Evolutionary conservation across 2,329 filamentous ascomycete species (phyloP), one percentile per base, ranked within the genome.

Genomic region (Sphaerostilbella broomeana): DNA sequence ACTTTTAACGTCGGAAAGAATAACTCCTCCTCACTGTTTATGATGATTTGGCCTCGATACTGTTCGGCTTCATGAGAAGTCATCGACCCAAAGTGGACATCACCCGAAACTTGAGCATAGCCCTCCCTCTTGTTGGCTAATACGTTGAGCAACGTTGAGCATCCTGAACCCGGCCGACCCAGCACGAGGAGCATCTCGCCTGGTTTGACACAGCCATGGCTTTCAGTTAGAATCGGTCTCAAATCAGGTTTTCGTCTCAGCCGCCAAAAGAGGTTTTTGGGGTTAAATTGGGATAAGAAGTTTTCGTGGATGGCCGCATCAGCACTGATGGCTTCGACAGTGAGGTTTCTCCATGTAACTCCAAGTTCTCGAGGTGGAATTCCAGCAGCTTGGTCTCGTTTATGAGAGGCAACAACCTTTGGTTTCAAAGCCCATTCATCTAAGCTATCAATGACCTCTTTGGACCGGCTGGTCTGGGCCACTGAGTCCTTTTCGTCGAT

Each of bases 151-250:
- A 87, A 67, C 0, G 81, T 82, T 0, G 81, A 84, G 55, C 83
- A 87, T 22, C 81, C 81, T 3, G 78, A 70, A 0, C 81, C 82
- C 0, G 81, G 81, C 1, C 79, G 69, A 3, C 81, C 81, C 0
- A 85, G 65, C 0, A 85, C 80, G 1, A 85, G 62, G 2, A 84
- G 60, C 81, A 84, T 84, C 58, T 84, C 80, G 16, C 81, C 83
- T 1, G 81, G 81, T 54, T 79, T 79, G 34, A 86, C 76, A 47
- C 78, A 84, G 6, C 82, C 82, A 53, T 79, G 74, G 42, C 72
- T 76, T 48, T 75, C 68, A 38, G 81, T 70, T 13, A 87, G 60
- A 32, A 87, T 79, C 0, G 77, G 80, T 46, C 73, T 75, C n/a
- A 81, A 58, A 0, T 80, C 75, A 0, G 73, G 70, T 49, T 75